Evolutionary conservation across 2,329 filamentous ascomycete species (phyloP), one percentile per base, ranked within the genome.

Genomic region (Hymenoscyphus linearis): DNA sequence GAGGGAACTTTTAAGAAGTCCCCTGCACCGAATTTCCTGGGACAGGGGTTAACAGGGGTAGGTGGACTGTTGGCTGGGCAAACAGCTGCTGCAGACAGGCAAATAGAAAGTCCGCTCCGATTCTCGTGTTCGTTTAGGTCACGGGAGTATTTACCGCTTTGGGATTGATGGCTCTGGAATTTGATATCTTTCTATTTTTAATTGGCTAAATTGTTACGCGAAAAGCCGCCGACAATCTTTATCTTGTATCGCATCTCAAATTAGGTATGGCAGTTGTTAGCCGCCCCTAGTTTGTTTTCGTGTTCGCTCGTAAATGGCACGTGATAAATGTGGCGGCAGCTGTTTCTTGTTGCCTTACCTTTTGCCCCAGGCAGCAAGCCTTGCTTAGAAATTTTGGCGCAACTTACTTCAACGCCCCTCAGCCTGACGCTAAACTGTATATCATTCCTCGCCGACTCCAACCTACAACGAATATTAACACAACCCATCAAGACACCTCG

Each of bases 41-140:
- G 27, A 53, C 26, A 34, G 52, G 52, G 18, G 40, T 22, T 5
- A 47, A 22, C 40, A 47, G 14, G 52, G 26, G 27, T 31, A 34
- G 52, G 52, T 27, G 26, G 52, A 34, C 25, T 25, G 13, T 31
- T 53, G 13, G 31, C 52, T 53, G 31, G 52, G 52, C 52, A 25
- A 25, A 47, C n/a, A 18, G 18, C 44, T 13, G 13, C 22, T 7
- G 10, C 18, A 50, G 44, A 22, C 25, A 2, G 12, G 13, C 25
- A 31, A 47, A 16, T 16, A 16, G 40, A 47, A 47, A 16, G 6
- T 47, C 40, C 40, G 18, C 40, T 47, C 40, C 40, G 4, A 5
- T 31, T 53, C 6, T 53, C 52, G 52, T 53, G 52, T 53, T 53
- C 52, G 52, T 53, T 53, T 53, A 53, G 52, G 26, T 53, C 52